Evolutionary conservation across 352 stramenopile species (phyloP).

Genomic region (Phytophthora capsici): DNA sequence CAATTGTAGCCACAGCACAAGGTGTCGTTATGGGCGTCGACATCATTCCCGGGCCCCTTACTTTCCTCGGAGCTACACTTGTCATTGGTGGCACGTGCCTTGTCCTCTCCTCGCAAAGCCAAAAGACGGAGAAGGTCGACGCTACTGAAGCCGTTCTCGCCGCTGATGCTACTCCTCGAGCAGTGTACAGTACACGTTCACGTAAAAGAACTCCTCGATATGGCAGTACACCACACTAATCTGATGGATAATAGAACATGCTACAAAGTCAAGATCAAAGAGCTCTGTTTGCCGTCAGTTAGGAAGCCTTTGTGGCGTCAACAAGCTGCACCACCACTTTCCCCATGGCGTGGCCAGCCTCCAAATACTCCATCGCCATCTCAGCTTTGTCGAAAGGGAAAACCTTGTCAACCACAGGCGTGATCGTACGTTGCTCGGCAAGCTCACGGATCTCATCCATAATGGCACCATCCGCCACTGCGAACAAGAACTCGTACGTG

Average conservation of each 20-base stretch:
- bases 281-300: neutral
- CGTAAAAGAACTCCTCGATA: conserved; percentile 59
- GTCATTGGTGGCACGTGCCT: conserved; percentile 83
- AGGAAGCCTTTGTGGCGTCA: conserved; percentile 25
- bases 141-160: conserved; percentile 76
- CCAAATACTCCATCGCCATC: conserved; percentile 68
- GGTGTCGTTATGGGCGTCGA: conserved; percentile 80
- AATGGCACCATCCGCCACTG: conserved; percentile 38
- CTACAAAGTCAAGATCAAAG: conserved; percentile 5
- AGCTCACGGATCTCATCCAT: conserved; percentile 64
- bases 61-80: conserved; percentile 73
- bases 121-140: conserved; percentile 85
- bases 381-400: conserved; percentile 74
- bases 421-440: conserved; percentile 49
- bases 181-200: conserved; percentile 68
- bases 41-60: conserved; percentile 68
- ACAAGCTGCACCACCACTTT: conserved; percentile 75
- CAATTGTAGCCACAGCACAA: conserved; percentile 82
- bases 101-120: conserved; percentile 77
- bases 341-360: conserved; percentile 60
- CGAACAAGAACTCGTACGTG: conserved; percentile 69
- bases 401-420: conserved; percentile 71
- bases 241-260: conserved; percentile 18
- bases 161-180: conserved; percentile 60
- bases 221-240: conserved; percentile 42